These are phyloP conservation scores for Besnoitia besnoiti DNA, from an alignment of 169 alveolate genomes.

Conservation along the genomic window DNA sequence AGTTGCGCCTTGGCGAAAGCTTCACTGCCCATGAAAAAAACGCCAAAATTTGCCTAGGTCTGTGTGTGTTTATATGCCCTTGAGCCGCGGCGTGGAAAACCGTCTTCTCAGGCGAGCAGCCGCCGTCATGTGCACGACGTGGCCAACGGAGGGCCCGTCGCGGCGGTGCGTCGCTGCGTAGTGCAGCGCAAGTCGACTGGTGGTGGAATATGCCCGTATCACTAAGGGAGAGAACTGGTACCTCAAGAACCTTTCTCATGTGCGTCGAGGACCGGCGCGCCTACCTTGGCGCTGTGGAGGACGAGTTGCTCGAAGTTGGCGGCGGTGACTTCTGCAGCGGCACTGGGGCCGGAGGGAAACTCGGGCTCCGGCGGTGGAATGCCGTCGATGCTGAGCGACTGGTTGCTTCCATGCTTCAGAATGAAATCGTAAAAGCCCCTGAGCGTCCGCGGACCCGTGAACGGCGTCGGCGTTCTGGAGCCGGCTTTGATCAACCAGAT, in stretches of 20 bases:
- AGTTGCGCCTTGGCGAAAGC: too few species aligned
- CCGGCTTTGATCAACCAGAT: conserved; percentile 59
- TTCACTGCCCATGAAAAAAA: too few species aligned
- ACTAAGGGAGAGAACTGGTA: background rate
- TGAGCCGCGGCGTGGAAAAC: background rate
- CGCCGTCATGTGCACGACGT: background rate
- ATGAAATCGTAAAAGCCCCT: conserved; percentile 47
- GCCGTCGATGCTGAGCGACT: background rate
- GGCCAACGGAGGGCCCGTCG: background rate
- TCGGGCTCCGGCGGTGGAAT: conserved; percentile 10
- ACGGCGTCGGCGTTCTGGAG: conserved; percentile 49
- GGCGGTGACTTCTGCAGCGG: conserved; percentile 39
- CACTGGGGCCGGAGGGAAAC: conserved; percentile 6
- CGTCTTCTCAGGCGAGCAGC: background rate
- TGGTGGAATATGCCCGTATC: background rate
- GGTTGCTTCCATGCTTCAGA: conserved; percentile 28
- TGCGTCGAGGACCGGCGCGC: background rate
- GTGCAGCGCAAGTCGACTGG: background rate
- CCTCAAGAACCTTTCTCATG: background rate
- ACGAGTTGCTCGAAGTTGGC: conserved; percentile 52
- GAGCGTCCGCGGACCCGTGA: conserved; percentile 43
- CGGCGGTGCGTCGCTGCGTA: background rate
- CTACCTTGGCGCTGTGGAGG: conserved; percentile 46
- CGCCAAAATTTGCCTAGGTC: too few species aligned
- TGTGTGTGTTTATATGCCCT: too few species aligned